Conservation (phyloP, 2,329 filamentous ascomycete species). For the Cercospora zeae-maydis region DNA sequence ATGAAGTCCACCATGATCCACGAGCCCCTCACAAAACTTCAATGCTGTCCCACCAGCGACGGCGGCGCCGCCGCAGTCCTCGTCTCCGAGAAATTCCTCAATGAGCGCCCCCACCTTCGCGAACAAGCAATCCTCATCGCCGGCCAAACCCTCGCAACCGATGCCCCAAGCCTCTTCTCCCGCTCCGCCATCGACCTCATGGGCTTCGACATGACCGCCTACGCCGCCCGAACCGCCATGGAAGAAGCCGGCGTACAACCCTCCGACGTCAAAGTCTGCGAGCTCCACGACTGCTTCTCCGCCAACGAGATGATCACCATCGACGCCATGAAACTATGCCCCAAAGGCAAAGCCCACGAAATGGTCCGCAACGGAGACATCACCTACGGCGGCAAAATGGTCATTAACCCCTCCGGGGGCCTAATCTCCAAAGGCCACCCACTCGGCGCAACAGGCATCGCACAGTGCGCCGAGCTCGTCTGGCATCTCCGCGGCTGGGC, state of each 20-base stretch:
- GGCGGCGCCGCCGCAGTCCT: conserved; percentile 84
- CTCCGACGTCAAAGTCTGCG: conserved; percentile 74
- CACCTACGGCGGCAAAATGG: conserved; percentile 75
- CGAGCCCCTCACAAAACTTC: conserved; percentile 88
- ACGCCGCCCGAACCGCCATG: conserved; percentile 65
- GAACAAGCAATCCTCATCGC: conserved; percentile 82
- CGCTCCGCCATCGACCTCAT: conserved; percentile 79
- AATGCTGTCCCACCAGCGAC: conserved; percentile 95
- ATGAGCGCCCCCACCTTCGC: conserved; percentile 74
- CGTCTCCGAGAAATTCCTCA: conserved; percentile 84
- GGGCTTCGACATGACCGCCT: conserved; percentile 78
- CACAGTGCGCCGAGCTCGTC: conserved; percentile 89
- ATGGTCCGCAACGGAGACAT: conserved; percentile 83
- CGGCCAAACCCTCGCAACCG: conserved; percentile 80
- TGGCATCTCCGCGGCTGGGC: conserved; percentile 97
- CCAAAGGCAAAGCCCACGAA: conserved; percentile 82
- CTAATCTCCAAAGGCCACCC: conserved; percentile 96
- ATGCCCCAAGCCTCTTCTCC: conserved; percentile 75
- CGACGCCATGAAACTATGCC: conserved; percentile 74
- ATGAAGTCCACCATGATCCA: conserved; percentile 72
- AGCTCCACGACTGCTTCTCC: conserved; percentile 95
- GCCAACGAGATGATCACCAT: conserved; percentile 90
- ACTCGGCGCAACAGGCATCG: conserved; percentile 84
- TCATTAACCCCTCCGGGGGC: conserved; percentile 56
- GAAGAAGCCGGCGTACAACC: conserved; percentile 66